phyloP scores from a whole-genome alignment of 495 filamentous ascomycete species.

The Penicillium simplicissimum region DNA sequence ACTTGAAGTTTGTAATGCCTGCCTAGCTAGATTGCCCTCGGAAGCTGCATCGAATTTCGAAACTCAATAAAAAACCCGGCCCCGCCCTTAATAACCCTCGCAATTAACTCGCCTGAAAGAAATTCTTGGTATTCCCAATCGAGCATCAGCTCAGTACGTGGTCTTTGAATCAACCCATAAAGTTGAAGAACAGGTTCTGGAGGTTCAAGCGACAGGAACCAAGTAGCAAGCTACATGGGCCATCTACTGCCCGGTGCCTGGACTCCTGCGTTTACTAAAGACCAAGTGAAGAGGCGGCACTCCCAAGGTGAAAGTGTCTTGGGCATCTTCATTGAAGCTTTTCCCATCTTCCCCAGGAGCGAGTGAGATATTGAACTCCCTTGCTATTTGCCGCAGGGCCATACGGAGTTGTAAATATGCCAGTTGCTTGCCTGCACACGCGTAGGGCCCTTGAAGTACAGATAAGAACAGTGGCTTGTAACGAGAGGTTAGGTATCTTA shows the following conservation, averaged over 20 bases:
- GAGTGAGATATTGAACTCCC: slow-evolving; percentile 14
- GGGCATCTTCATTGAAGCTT: background rate
- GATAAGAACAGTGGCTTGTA: background rate
- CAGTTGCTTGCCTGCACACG: slow-evolving; percentile 12
- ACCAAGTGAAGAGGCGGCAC: slow-evolving; percentile 9
- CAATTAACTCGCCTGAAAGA: background rate
- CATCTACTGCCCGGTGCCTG: background rate
- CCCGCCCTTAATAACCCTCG: too few relatives aligned
- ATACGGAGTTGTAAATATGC: slow-evolving; percentile 11
- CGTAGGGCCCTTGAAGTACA: slow-evolving; percentile 4
- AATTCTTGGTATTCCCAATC: background rate
- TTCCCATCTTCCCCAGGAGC: slow-evolving; percentile 8
- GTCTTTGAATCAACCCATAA: background rate
- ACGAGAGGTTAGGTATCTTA: slow-evolving; percentile 7
- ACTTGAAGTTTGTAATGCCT: background rate
- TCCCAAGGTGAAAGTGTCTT: slow-evolving; percentile 17
- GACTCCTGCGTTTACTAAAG: slow-evolving; percentile 3
- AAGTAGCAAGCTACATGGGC: background rate
- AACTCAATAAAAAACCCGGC: background rate
- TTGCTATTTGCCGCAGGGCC: slow-evolving; percentile 7
- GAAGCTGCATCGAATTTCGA: background rate
- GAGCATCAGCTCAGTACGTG: background rate
- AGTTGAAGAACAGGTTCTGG: too few relatives aligned
- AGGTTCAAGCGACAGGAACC: background rate
- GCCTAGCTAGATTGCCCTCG: background rate